Evolutionary conservation across 495 filamentous ascomycete genomes (phyloP), one percentile per base, ranked within the genome.

Genomic region (Mycothermus thermophilus): DNA sequence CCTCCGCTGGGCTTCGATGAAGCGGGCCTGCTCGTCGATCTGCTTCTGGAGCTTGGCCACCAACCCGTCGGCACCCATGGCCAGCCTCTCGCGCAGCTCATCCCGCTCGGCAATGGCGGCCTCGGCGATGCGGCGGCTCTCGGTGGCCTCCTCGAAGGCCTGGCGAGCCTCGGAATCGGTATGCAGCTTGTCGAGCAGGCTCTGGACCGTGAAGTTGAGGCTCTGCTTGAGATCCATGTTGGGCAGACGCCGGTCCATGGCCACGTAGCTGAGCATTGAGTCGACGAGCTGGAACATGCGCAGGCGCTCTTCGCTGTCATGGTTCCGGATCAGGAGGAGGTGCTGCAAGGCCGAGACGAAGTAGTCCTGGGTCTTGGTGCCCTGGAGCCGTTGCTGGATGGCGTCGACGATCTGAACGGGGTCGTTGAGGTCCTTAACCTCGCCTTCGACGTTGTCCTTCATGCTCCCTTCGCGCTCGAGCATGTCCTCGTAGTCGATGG

Each of bases 261-360:
- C 90, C 38, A 97, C 90, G 56, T 97, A 96, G 60, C 83, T 93
- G 40, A 97, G 75, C 83, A 97, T 97, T 7, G 83, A 77, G 54
- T 97, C 90, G 7, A 96, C 88, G 8, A 97, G 72, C 65, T 97
- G 90, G 63, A 96, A 97, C 84, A 95, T 92, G 20, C 86, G 77
- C 21, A 95, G 58, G 23, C 86, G 72, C 54, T 97, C 90, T 54
- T 97, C 90, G 24, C 80, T 78, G 31, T 88, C 83, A 43, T 90
- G 93, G 47, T 94, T 86, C 33, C 86, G 73, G 46, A 96, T 93
- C 22, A 97, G 64, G 27, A 97, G 71, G 51, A 97, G 72, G 62
- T 97, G 90, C 53, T 97, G 90, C 57, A 97, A 69, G 8, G 88
- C 82, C 23, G 87, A 94, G 19, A 93, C 67, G 58, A 97, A 97